Percentiles rank a stretch among this genome's conserved stretches.
Evolutionary conservation across 2,329 filamentous ascomycete species (phyloP).

Genomic region (Byssochlamys sp.): DNA sequence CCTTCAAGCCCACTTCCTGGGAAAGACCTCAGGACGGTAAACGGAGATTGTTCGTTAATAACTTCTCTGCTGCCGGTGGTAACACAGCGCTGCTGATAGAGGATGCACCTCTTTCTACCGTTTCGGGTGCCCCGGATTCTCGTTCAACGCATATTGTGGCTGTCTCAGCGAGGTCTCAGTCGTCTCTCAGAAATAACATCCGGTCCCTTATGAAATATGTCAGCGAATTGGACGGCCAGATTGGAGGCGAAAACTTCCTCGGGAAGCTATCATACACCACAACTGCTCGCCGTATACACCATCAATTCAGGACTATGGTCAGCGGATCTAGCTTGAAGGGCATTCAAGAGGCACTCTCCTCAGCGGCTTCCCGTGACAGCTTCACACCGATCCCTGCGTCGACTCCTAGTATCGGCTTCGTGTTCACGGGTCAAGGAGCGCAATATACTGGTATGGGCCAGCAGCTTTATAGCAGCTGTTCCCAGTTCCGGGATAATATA

Average conservation of each 20-base stretch:
- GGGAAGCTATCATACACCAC: conserved; percentile 57
- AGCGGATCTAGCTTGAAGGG: conserved; percentile 19
- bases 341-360: conserved; percentile 20
- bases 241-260: conserved; percentile 36
- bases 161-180: conserved; percentile 46
- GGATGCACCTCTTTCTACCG: conserved; percentile 42
- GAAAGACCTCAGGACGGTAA: conserved; percentile 17
- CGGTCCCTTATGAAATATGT: conserved; percentile 48
- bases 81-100: conserved; percentile 60
- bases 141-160: conserved; percentile 51
- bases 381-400: conserved; percentile 20
- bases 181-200: conserved; percentile 46
- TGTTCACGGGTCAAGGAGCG: conserved; percentile 33
- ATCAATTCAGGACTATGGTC: conserved; percentile 28
- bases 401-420: conserved; percentile 22
- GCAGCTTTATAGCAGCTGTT: conserved; percentile 23
- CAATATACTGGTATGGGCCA: conserved; percentile 30
- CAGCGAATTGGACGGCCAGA: conserved; percentile 32
- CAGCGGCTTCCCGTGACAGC: conserved; percentile 11
- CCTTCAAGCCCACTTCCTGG: conserved; percentile 37
- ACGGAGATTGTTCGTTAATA: conserved; percentile 47
- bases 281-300: conserved; percentile 47
- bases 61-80: conserved; percentile 62
- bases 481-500: conserved; percentile 23
- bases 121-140: conserved; percentile 34